Evolutionary conservation across 2,329 filamentous ascomycete genomes (phyloP).

Genomic region (Aureobasidium pullulans): DNA sequence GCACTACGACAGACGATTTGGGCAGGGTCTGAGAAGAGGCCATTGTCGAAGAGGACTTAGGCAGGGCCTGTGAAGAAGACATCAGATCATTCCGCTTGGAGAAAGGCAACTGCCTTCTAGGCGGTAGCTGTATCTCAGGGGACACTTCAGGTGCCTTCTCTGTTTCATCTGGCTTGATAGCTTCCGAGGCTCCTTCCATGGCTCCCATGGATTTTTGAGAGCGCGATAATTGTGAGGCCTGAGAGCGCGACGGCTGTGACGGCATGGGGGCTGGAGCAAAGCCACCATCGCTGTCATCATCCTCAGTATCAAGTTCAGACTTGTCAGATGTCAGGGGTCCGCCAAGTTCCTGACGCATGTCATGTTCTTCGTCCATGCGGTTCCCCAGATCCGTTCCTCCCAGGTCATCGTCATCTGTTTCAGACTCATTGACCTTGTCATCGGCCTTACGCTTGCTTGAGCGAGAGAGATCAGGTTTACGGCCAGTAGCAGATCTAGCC

Average conservation of each 20-base stretch:
- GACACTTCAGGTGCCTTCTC: background rate
- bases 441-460: slow-evolving; percentile 27
- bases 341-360: slow-evolving; percentile 18
- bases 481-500: slow-evolving; percentile 4
- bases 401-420: slow-evolving; percentile 22
- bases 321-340: slow-evolving; percentile 18
- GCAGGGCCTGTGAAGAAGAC: background rate
- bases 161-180: background rate
- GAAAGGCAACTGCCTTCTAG: slow-evolving; percentile 41
- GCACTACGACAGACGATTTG: background rate
- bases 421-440: slow-evolving; percentile 9
- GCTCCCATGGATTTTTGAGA: background rate
- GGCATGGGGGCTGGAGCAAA: slow-evolving; percentile 15
- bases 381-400: slow-evolving; percentile 37
- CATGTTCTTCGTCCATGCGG: slow-evolving; percentile 33
- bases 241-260: slow-evolving; percentile 8
- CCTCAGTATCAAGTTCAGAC: slow-evolving; percentile 21
- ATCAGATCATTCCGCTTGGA: slow-evolving; percentile 18
- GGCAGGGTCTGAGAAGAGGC: background rate
- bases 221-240: background rate
- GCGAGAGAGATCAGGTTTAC: slow-evolving; percentile 23
- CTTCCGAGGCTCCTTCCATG: background rate
- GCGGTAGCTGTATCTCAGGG: slow-evolving; percentile 20
- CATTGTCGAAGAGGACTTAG: background rate
- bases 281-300: slow-evolving; percentile 20